Base-by-base conservation (phyloP, 1,284 basidiomycete genomes). In the Tylopilus orsonianus region DNA sequence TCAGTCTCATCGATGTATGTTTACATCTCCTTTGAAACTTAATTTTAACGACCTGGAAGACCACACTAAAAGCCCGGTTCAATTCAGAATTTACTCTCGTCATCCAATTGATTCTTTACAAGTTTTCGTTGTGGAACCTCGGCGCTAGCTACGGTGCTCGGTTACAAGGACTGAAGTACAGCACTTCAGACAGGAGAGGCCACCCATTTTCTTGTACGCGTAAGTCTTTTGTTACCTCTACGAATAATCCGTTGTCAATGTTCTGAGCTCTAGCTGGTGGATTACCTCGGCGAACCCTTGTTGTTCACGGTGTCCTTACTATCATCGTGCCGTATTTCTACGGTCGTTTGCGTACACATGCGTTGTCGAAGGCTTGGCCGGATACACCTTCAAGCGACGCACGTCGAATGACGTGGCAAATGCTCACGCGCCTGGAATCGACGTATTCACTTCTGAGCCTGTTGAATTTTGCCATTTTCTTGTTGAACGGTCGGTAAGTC, bases 131-230 rank as follows among this genome's bases (percentile, higher is more conserved):
- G 16, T 93, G 87, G 85, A 80, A 89, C 56, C 75, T 75, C 0
- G 84, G 87, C 6, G 83, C 91, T 14, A 93, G 88, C 41, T 98
- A 98, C 60, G 96, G 96, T 30, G 88, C 93, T 10, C 87, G 84
- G 63, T 75, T 99, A 5, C 95, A 98, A 68, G 94, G 93, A 53
- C 75, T 99, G 41, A 77, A 74, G 49, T 90, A 89, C 64, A 62
- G 62, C 49, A 59, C 67, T 10, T 41, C 53, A 32, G 57, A 56
- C 16, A 40, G 56, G 69, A 73, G 77, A 56, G 54, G 72, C 70
- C 48, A 37, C 32, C 47, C 52, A 37, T 43, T 48, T 44, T 46
- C 55, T 39, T 42, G 46, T 50, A 50, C 51, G 41, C 51, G 53
- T 69, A 40, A 37, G 67, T 50, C 43, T 48, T n/a, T 43, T 23